A percentile compares a stretch with the other conserved stretches of the same genome.
phyloP scores from a whole-genome alignment of 2,329 filamentous ascomycete genomes.

The Penicillium polonicum region DNA sequence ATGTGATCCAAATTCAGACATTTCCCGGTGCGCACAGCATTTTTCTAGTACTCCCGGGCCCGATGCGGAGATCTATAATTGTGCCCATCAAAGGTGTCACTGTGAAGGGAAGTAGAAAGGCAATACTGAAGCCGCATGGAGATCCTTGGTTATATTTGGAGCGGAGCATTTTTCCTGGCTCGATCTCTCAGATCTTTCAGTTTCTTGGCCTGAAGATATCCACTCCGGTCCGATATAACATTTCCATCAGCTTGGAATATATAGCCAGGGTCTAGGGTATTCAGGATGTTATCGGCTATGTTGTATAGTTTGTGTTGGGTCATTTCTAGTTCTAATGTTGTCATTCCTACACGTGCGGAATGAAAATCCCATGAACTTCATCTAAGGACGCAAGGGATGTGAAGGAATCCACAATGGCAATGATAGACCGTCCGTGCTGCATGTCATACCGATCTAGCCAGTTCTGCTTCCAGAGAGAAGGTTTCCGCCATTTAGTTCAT shows the following conservation, averaged over 20 bases:
- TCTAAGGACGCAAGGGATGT: constrained; percentile 23
- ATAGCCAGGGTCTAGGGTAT: not conserved
- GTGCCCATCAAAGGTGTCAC: not conserved
- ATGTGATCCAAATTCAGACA: constrained; percentile 4
- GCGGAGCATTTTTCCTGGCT: not conserved
- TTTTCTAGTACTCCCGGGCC: not conserved
- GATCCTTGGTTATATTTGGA: not conserved
- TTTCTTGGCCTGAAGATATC: not conserved
- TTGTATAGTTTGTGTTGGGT: not conserved
- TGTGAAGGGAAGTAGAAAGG: not conserved
- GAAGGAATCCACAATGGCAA: constrained; percentile 10
- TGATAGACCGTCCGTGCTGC: constrained; percentile 22
- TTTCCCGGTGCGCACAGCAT: not conserved
- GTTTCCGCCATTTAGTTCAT: not conserved
- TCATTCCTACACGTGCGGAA: constrained; percentile 15
- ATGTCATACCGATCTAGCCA: constrained; percentile 22
- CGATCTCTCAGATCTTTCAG: constrained; percentile 2
- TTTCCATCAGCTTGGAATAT: not conserved
- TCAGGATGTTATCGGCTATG: not conserved
- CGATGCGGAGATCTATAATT: not conserved
- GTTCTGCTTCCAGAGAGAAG: not conserved
- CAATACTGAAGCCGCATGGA: constrained; percentile 6
- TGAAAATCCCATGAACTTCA: not conserved
- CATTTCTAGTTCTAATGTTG: not conserved
- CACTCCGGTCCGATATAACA: not conserved